Percentiles rank a stretch among this genome's conserved stretches.
These are phyloP conservation scores for Pythium aquatile DNA, from an alignment of 352 stramenopile species.

Conservation along the genomic window DNA sequence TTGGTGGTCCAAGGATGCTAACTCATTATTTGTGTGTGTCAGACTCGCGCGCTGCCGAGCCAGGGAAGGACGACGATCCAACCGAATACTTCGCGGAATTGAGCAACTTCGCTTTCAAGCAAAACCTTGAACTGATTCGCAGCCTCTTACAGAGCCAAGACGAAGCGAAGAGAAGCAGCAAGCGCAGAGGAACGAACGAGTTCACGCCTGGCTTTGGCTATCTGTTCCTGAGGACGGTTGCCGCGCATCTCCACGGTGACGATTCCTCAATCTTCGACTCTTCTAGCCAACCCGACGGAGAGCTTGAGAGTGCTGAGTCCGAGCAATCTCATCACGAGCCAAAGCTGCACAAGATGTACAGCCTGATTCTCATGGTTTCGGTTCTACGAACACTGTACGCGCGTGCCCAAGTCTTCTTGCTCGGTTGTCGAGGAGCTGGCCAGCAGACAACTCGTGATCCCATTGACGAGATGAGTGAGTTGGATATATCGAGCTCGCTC, in stretches of 20 bases:
- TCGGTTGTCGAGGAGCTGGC: constrained; percentile 30
- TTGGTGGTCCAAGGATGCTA: not conserved
- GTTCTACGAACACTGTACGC: constrained; percentile 75
- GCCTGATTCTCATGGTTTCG: constrained; percentile 78
- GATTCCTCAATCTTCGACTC: constrained; percentile 20
- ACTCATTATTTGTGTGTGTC: constrained; percentile 4
- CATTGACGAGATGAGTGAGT: too few relatives aligned
- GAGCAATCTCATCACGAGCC: constrained; percentile 31
- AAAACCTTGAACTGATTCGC: constrained; percentile 55
- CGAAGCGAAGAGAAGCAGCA: not conserved
- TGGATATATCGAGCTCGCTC: too few relatives aligned
- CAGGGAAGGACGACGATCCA: constrained; percentile 16
- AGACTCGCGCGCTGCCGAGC: constrained; percentile 30
- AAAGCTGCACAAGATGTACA: constrained; percentile 84
- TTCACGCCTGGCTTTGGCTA: constrained; percentile 56
- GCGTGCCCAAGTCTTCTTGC: constrained; percentile 56
- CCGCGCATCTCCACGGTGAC: constrained; percentile 22
- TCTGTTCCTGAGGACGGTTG: constrained; percentile 36
- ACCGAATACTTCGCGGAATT: constrained; percentile 37
- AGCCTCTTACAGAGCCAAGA: constrained; percentile 28
- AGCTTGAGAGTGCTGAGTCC: constrained; percentile 9
- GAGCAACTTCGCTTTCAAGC: constrained; percentile 61
- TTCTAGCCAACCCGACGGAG: constrained; percentile 18
- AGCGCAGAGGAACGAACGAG: not conserved
- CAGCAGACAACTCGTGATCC: not conserved